Conservation (phyloP, 352 stramenopile genomes). For the Phytophthora sp. region DNA sequence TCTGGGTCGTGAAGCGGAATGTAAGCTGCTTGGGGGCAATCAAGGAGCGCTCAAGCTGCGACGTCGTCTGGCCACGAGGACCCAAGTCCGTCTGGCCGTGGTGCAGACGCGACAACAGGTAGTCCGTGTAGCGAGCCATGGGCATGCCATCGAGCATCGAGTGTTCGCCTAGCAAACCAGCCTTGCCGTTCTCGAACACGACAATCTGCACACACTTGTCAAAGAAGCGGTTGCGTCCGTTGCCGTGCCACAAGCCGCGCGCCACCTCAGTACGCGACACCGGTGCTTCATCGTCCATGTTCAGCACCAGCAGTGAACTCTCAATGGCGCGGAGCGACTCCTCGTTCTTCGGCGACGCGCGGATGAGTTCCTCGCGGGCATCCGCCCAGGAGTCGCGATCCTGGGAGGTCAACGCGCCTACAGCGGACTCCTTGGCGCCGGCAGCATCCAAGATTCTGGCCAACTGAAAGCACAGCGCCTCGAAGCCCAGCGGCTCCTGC, state of each 20-base stretch:
- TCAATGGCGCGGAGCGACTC: constrained; percentile 61
- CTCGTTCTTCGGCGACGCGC: constrained; percentile 61
- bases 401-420: constrained; percentile 74
- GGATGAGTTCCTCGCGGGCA: constrained; percentile 69
- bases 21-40: constrained; percentile 44
- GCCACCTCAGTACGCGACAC: constrained; percentile 72
- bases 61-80: constrained; percentile 40
- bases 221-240: constrained; percentile 95
- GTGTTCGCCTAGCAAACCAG: constrained; percentile 94
- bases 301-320: constrained; percentile 70
- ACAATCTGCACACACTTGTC: constrained; percentile 98
- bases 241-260: constrained; percentile 76
- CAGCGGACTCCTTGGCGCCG: constrained; percentile 50
- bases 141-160: constrained; percentile 91
- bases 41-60: constrained; percentile 37
- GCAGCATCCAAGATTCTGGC: constrained; percentile 55
- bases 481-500: constrained; percentile 52
- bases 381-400: constrained; percentile 84
- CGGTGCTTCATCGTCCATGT: constrained; percentile 69
- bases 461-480: constrained; percentile 64
- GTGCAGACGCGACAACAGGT: constrained; percentile 61
- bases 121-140: constrained; percentile 77
- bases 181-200: constrained; percentile 96
- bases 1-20: constrained; percentile 62
- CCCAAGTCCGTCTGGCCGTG: constrained; percentile 58